Evolutionary conservation across 768 basidiomycete genomes (phyloP).

Genomic region (Rickenella mellea): DNA sequence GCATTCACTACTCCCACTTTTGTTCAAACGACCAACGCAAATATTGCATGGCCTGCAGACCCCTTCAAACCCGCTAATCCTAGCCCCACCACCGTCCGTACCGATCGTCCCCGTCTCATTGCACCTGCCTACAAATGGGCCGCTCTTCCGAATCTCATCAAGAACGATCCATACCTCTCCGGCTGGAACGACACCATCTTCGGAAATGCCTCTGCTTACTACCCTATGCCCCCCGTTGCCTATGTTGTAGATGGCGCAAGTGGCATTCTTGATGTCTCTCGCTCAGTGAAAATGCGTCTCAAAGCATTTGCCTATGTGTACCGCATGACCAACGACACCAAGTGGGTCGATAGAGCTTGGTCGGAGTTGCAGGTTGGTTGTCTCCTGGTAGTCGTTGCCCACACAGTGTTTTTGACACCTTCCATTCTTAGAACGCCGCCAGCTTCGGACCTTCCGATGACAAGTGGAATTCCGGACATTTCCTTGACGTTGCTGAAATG

Average conservation of each 20-base stretch:
- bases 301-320: constrained; percentile 91
- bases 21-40: constrained; percentile 33
- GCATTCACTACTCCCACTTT: constrained; percentile 69
- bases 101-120: constrained; percentile 83
- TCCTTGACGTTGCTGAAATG: constrained; percentile 89
- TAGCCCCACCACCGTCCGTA: constrained; percentile 46
- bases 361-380: constrained; percentile 68
- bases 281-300: constrained; percentile 81
- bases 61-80: constrained; percentile 61
- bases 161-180: constrained; percentile 74
- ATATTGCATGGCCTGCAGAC: constrained; percentile 72
- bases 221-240: constrained; percentile 45
- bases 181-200: constrained; percentile 91
- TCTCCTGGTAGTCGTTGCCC: not conserved
- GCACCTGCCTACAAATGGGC: constrained; percentile 91
- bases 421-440: constrained; percentile 53
- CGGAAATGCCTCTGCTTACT: constrained; percentile 74
- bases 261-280: constrained; percentile 86
- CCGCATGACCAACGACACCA: constrained; percentile 84
- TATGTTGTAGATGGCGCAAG: constrained; percentile 77
- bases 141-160: constrained; percentile 68
- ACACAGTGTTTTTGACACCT: not conserved
- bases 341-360: constrained; percentile 84
- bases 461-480: constrained; percentile 84
- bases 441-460: constrained; percentile 62